These are phyloP conservation scores for Ulmus americana DNA, from an alignment of 331 rosid genomes.

Conservation along the genomic window DNA sequence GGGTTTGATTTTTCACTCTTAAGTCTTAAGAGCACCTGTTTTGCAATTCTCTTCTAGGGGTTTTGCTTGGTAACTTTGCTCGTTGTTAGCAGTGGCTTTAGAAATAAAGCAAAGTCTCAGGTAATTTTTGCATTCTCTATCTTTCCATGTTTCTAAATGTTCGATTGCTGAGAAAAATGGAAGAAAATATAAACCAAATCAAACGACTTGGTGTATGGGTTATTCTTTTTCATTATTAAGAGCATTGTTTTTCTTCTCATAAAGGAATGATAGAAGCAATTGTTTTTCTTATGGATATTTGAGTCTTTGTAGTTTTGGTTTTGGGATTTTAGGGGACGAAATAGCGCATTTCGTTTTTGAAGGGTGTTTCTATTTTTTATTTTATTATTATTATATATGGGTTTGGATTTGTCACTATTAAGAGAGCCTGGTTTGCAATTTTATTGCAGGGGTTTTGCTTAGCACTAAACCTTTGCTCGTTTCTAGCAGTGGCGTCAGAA, in stretches of 20 bases:
- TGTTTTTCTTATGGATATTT: not conserved
- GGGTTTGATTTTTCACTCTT: not conserved
- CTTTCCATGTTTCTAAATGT: constrained; percentile 21
- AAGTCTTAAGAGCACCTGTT: not conserved
- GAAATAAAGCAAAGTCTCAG: constrained; percentile 7
- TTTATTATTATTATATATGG: too few species aligned
- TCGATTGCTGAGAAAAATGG: constrained; percentile 12
- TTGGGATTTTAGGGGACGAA: not conserved
- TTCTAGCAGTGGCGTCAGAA: too few species aligned
- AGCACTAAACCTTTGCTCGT: too few species aligned
- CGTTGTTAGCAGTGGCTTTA: constrained; percentile 1
- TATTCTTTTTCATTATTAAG: not conserved
- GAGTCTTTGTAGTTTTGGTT: not conserved
- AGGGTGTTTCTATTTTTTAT: not conserved
- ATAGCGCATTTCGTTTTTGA: not conserved
- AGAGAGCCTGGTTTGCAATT: too few species aligned
- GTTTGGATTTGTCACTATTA: too few species aligned
- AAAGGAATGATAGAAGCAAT: not conserved
- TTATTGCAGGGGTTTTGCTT: too few species aligned
- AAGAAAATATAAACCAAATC: not conserved
- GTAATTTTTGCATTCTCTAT: constrained; percentile 8
- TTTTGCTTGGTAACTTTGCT: constrained; percentile 7
- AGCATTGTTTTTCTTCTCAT: constrained; percentile 3
- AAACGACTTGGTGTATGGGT: too few species aligned
- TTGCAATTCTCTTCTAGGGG: not conserved